Base-by-base conservation (phyloP, 352 stramenopile species). In the Poterioochromonas sp. region DNA sequence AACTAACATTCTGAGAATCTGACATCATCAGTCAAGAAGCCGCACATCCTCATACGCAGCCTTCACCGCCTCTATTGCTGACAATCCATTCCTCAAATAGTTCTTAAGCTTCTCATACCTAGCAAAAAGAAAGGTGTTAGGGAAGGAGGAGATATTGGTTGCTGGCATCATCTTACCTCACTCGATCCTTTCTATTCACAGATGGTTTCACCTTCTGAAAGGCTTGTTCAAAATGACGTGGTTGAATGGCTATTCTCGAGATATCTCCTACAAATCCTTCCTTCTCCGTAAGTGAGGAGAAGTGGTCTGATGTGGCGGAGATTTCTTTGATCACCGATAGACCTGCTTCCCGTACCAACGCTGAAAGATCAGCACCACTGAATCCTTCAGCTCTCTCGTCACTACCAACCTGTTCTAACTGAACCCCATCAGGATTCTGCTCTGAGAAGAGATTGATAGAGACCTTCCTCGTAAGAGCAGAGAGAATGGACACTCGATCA, bases 321-420 rank as follows among this genome's bases (percentile, higher is more conserved):
- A 65, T 5, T 44, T 74, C 65, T 12, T 87, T 87, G 47, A 99
- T 84, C 0, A 96, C 94, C 0, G 94, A 88, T 69, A 99, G 88
- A 35, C 94, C 94, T 0, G 96, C 95, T 83, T 99, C 95, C 32
- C 95, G 89, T 47, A 99, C 88, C 41, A 99, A 85, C 0, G 94
- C 94, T 54, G 92, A 93, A 49, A 98, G 88, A 85, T 99, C 96
- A 0, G 96, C 96, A 65, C 96, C 96, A 84, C 88, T 97, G 84
- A 98, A 99, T 39, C 94, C 85, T 18, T 53, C 34, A 44, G 3
- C 3, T 69, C 58, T 41, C 8, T 8, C 1, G 51, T 69, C 58
- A 29, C 51, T 15, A 29, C 3, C 49, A 44, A 76, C 40, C 15
- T 26, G 5, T 11, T 41, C 12, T 29, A 70, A 70, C 12, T 70